Conservation (phyloP, 2,329 filamentous ascomycete genomes). For the Raffaelea ambrosiae region DNA sequence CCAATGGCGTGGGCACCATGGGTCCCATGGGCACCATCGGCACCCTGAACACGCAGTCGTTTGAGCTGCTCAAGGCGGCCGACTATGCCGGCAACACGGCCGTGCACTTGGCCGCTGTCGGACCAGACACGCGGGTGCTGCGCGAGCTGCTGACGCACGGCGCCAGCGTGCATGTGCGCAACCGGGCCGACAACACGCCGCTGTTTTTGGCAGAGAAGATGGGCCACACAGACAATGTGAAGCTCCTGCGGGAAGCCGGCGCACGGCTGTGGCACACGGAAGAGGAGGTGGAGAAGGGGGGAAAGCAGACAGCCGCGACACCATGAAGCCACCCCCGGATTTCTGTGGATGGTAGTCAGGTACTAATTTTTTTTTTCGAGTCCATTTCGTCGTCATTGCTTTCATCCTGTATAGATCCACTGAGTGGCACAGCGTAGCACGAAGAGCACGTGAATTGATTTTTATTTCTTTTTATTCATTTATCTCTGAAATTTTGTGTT, state of each 20-base stretch:
- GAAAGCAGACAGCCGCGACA: too few relatives aligned
- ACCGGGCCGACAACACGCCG: conserved; percentile 57
- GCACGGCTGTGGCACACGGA: conserved; percentile 51
- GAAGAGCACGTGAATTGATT: too few relatives aligned
- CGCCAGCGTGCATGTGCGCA: conserved; percentile 59
- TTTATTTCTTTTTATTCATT: too few relatives aligned
- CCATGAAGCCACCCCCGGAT: too few relatives aligned
- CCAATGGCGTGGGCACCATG: conserved; percentile 54
- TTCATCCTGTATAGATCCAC: too few relatives aligned
- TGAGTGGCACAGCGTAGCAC: too few relatives aligned
- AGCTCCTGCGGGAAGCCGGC: conserved; percentile 48
- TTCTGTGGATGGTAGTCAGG: too few relatives aligned
- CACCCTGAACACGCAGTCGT: conserved; percentile 26
- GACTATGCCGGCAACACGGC: conserved; percentile 78
- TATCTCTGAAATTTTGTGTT: too few relatives aligned
- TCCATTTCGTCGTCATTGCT: too few relatives aligned
- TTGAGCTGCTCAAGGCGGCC: conserved; percentile 58
- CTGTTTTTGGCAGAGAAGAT: conserved; percentile 54
- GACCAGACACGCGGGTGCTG: conserved; percentile 45
- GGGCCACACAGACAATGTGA: conserved; percentile 43
- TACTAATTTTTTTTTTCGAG: too few relatives aligned
- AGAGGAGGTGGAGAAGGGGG: conserved; percentile 2
- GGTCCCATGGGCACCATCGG: conserved; percentile 61
- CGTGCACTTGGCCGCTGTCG: conserved; percentile 48
- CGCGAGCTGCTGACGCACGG: conserved; percentile 50